Base-by-base conservation (phyloP, 305 asterid genomes). In the Fraxinus floribunda region DNA sequence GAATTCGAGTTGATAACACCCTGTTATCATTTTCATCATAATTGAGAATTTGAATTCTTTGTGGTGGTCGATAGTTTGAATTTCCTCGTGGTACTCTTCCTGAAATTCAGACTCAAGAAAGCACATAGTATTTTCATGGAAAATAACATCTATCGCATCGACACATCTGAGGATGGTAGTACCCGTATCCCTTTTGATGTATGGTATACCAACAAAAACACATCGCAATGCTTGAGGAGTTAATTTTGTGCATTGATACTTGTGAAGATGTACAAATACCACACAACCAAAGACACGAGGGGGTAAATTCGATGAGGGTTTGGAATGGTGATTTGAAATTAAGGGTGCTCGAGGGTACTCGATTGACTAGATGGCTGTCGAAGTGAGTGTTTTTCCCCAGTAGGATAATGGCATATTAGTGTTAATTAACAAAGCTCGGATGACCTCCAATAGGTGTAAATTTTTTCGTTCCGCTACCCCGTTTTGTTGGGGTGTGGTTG, bases 311-410 rank as follows among this genome's bases (percentile, higher is more conserved):
- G 2, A 0, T 1, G 0, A 79, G 78, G 2, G 80, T 32, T 0
- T 83, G 7, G 0, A 22, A 72, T 9, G 83, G 83, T 76, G 81
- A 4, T 72, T 34, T 8, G 1, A 4, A 86, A 77, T 0, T 72
- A 11, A 44, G n/a, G 52, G 52, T 41, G 16, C 15, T 41, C 3
- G 2, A 9, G 73, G 3, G 74, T 3, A 4, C 60, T 68, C 15
- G 2, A 38, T 77, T 7, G 34, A 78, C 81, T 1, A 84, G 13
- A 57, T 71, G 1, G n/a, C 9, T 22, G 24, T 7, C 4, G 13
- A 44, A 7, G 44, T 5, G 15, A 81, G 60, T 4, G 60, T 57
- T 78, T 85, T 60, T 8, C 62, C 81, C 77, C 32, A 85, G 29
- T 79, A 62, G 2, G 10, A 78, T 60, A 62, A 18, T 7, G 76